Percentiles rank a stretch among this genome's conserved stretches.
These are phyloP conservation scores for Xanthoconium stramineum DNA, from an alignment of 768 basidiomycete genomes.

Conservation along the genomic window DNA sequence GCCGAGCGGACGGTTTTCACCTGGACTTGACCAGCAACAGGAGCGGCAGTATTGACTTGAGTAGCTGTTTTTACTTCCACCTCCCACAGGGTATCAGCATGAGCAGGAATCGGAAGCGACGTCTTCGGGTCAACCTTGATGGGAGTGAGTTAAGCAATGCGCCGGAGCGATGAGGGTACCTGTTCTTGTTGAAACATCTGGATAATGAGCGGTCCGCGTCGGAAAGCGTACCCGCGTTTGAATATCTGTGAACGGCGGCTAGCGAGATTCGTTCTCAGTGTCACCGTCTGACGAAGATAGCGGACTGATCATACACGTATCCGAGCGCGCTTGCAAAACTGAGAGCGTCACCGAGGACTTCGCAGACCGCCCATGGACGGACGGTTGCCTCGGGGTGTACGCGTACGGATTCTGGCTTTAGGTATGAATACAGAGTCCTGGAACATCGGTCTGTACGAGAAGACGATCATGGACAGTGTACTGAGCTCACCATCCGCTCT, in stretches of 20 bases:
- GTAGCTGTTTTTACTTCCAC: slow-evolving; percentile 83
- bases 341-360: slow-evolving; percentile 75
- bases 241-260: slow-evolving; percentile 75
- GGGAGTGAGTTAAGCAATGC: background rate
- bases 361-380: slow-evolving; percentile 77
- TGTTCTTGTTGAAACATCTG: slow-evolving; percentile 87
- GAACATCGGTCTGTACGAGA: background rate
- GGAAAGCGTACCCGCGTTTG: slow-evolving; percentile 77
- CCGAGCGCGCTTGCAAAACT: slow-evolving; percentile 80
- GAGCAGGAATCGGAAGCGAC: slow-evolving; percentile 72
- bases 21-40: slow-evolving; percentile 37
- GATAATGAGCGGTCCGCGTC: slow-evolving; percentile 66
- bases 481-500: slow-evolving; percentile 56
- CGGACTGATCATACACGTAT: slow-evolving; percentile 51
- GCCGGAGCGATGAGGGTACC: slow-evolving; percentile 35
- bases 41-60: slow-evolving; percentile 65
- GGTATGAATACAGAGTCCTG: slow-evolving; percentile 76
- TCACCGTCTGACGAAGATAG: background rate
- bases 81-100: slow-evolving; percentile 79
- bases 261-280: slow-evolving; percentile 2
- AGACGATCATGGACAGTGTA: background rate
- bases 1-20: slow-evolving; percentile 68
- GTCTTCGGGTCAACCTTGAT: slow-evolving; percentile 70
- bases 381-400: slow-evolving; percentile 86
- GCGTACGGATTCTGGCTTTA: slow-evolving; percentile 81